Percentiles rank a stretch among this genome's conserved stretches.
Evolutionary conservation across 352 stramenopile species (phyloP).

Genomic region (Pythium brassicae): DNA sequence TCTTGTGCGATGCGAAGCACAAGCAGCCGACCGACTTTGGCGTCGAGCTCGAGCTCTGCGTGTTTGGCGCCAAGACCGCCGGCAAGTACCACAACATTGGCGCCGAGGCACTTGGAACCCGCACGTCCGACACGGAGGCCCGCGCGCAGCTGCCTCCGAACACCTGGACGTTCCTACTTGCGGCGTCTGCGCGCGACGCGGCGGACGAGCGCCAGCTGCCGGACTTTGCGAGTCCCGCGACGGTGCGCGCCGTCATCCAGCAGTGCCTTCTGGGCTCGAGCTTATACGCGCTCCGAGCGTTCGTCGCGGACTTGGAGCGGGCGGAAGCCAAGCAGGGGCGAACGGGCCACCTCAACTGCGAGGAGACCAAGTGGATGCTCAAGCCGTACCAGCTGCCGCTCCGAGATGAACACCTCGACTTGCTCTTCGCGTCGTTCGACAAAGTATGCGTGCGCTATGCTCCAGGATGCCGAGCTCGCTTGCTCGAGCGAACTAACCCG

Average conservation of each 20-base stretch:
- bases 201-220: constrained; percentile 41
- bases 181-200: constrained; percentile 28
- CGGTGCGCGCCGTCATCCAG: constrained; percentile 48
- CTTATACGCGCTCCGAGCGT: constrained; percentile 55
- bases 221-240: constrained; percentile 29
- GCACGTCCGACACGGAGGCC: constrained; percentile 68
- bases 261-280: constrained; percentile 48
- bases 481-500: neutral
- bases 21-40: constrained; percentile 79
- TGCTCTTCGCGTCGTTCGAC: constrained; percentile 69
- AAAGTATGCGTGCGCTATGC: constrained; percentile 21
- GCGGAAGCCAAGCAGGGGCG: constrained; percentile 29
- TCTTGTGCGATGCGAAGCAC: constrained; percentile 45
- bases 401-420: constrained; percentile 70
- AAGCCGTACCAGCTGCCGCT: constrained; percentile 47
- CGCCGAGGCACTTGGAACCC: constrained; percentile 47
- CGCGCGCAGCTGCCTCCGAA: constrained; percentile 40
- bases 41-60: constrained; percentile 71
- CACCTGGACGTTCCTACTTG: constrained; percentile 64
- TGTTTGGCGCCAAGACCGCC: constrained; percentile 30
- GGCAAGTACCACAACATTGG: constrained; percentile 72
- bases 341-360: constrained; percentile 55
- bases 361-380: constrained; percentile 63
- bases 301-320: constrained; percentile 36
- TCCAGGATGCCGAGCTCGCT: neutral